Evolutionary conservation across 2,329 filamentous ascomycete species (phyloP), one percentile per base, ranked within the genome.

Genomic region (Calonectria hawksworthii): DNA sequence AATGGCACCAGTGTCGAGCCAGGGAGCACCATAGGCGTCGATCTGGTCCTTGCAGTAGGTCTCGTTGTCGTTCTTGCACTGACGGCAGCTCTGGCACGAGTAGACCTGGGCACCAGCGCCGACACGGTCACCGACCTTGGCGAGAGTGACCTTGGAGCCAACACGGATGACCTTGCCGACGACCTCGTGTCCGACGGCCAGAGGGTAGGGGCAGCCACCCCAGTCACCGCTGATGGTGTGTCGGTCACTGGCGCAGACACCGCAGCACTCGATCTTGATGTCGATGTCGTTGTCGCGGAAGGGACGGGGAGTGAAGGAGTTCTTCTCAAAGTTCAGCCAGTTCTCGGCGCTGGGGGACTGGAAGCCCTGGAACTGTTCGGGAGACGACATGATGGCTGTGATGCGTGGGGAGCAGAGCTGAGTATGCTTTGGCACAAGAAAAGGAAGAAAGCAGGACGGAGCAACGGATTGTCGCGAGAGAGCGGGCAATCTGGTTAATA

Each of bases 271-370:
- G 81, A 98, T 93, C 88, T 96, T 94, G 86, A 98, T 92, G 83
- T 98, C 95, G 80, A 98, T 92, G 83, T 98, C 95, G 85, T 95
- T 91, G 83, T 96, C 94, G 78, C 93, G 95, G 83, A 98, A 98
- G 23, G 94, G 94, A 88, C 98, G 97, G 73, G 96, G 92, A 80
- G 93, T 91, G 88, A 95, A 95, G 88, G 96, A 85, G 82, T 93
- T 92, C 86, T 95, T 94, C 81, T 93, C 88, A 82, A 93, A 92
- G 74, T 92, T 88, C 77, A 90, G 85, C 88, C 89, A 91, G 59
- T 86, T 88, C 66, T 89, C 88, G 30, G 89, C 84, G 70, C 87
- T 87, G 72, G 89, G 84, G 80, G 92, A 89, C 85, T 92, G 90
- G 86, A 92, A 93, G 77, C 91, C 90, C 72, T 87, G 88, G 84